Evolutionary conservation across 352 stramenopile species (phyloP), one percentile per base, ranked within the genome.

Genomic region (Phytopythium sindhum): DNA sequence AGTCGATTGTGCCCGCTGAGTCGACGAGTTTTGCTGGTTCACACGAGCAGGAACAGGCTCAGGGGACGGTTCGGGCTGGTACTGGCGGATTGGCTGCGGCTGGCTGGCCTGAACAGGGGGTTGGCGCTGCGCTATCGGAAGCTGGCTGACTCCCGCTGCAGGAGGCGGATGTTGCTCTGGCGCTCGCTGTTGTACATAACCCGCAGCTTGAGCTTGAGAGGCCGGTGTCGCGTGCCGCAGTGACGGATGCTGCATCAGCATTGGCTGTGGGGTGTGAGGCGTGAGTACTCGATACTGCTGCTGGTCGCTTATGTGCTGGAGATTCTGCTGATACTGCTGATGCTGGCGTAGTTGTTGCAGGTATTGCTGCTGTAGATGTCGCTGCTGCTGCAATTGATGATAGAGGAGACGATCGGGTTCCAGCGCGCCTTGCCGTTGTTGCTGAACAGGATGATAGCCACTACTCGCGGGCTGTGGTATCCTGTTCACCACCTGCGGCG

Each of bases 311-410:
- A n/a, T 44, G 29, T 67, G 60, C 12, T 64, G 41, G 53, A 48
- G 42, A 28, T 61, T 50, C 31, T 61, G 66, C 28, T 59, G 58
- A 15, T 65, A 50, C 21, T 65, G 67, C 35, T 75, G 64, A n/a
- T 60, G 54, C 28, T 63, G 37, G 48, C 44, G 28, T 10, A 65
- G 39, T 31, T 62, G 52, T 26, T 68, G 60, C 26, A 26, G 24
- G 50, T 39, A 56, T 33, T 50, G 61, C 19, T 31, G 54, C 9
- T 67, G 50, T 48, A 61, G 41, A 37, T 70, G 51, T 44, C 69
- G 52, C 24, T 68, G 67, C n/a, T 35, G 67, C 57, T 75, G 69
- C 15, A 24, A 26, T 33, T 47, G 17, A 15, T 41, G 50, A 53
- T 53, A 53, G 10, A 53, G 24, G 12, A 33, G 23, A 0, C 12